A percentile compares a stretch with the other conserved stretches of the same genome.
Evolutionary conservation across 805 yeast genomes (phyloP).

Genomic region (Lipomyces chichibuensis): DNA sequence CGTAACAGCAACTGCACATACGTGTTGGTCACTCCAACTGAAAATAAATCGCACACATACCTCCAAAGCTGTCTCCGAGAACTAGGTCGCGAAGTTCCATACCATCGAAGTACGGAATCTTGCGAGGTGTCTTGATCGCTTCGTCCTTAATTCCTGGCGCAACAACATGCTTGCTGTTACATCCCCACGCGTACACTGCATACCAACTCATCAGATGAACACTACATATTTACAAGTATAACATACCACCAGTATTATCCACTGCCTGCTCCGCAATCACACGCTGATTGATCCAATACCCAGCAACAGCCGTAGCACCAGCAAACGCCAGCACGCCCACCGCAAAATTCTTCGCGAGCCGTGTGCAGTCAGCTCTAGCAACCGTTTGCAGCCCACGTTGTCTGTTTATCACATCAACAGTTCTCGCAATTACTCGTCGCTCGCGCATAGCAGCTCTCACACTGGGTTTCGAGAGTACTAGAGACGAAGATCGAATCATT

Average conservation of each 20-base stretch:
- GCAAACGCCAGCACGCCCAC: neutral
- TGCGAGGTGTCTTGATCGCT: constrained; percentile 56
- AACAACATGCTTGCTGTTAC: constrained; percentile 50
- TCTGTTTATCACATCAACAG: neutral
- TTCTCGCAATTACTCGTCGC: neutral
- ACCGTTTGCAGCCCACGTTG: neutral
- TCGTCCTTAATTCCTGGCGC: constrained; percentile 40
- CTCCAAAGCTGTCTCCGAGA: constrained; percentile 50
- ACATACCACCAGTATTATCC: constrained; percentile 41
- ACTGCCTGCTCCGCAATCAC: constrained; percentile 28
- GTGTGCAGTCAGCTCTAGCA: neutral
- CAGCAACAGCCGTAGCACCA: neutral
- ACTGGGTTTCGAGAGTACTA: neutral
- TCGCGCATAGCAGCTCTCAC: neutral
- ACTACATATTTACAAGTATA: neutral
- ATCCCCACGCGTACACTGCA: constrained; percentile 70
- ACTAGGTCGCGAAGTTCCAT: constrained; percentile 60
- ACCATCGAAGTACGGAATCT: constrained; percentile 67
- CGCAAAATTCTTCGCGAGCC: neutral
- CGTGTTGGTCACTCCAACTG: neutral
- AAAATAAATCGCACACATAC: constrained; percentile 4
- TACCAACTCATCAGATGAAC: constrained; percentile 42
- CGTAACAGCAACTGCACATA: constrained; percentile 56
- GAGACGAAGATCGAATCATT: neutral
- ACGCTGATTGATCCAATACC: neutral